Conservation (phyloP, 1,139 yeast species). For the Ogataea hybrid region DNA sequence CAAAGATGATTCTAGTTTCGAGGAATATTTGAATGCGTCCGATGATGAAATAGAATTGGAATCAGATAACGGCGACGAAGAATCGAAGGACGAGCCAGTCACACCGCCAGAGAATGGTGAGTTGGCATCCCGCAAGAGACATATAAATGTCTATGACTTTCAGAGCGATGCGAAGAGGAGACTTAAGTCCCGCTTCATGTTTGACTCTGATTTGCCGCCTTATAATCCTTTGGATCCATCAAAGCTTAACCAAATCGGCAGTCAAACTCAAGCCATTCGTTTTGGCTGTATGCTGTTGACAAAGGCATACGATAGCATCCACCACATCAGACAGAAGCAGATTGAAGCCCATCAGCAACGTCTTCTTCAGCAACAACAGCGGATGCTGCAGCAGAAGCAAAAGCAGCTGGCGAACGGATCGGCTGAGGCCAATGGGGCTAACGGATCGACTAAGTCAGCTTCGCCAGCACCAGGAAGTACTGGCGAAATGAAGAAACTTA, state of each 20-base stretch:
- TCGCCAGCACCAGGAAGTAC: conserved; percentile 2
- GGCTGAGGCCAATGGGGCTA: conserved; percentile 2
- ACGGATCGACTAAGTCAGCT: conserved; percentile 4
- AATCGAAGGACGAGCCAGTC: conserved; percentile 30
- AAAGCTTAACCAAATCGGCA: conserved; percentile 74
- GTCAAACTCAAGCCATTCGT: conserved; percentile 84
- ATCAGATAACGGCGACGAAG: conserved; percentile 26
- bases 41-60: conserved; percentile 11
- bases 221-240: conserved; percentile 66
- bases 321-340: conserved; percentile 40
- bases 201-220: conserved; percentile 56
- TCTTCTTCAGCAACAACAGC: conserved; percentile 52
- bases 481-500: conserved; percentile 6
- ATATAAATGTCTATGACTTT: conserved; percentile 53
- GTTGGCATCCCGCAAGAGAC: conserved; percentile 15
- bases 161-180: conserved; percentile 50
- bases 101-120: conserved; percentile 14
- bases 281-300: conserved; percentile 90
- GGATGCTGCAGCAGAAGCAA: conserved; percentile 42
- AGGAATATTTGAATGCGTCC: conserved; percentile 37
- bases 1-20: conserved; percentile 43
- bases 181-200: conserved; percentile 65
- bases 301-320: conserved; percentile 73
- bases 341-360: conserved; percentile 52
- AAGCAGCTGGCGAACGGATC: conserved; percentile 11